Evolutionary conservation across 192 early-diverging fungal genomes (phyloP).

Genomic region (Phycomyces blakesleeanus): DNA sequence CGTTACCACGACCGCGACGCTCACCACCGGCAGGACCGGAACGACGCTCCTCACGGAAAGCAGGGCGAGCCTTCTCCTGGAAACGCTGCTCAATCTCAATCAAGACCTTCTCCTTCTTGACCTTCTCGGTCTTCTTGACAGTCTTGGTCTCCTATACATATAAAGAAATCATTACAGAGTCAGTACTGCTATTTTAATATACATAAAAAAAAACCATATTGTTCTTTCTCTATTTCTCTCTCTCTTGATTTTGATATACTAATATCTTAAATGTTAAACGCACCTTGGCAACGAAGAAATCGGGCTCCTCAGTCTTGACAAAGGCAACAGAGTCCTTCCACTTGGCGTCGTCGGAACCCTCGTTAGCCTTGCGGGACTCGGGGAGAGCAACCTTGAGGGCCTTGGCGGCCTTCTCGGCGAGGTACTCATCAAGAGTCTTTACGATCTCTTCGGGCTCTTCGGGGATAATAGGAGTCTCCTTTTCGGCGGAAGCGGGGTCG

Average conservation of each 20-base stretch:
- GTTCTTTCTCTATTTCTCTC: too few species aligned
- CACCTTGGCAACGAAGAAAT: slow-evolving; percentile 73
- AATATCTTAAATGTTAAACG: too few species aligned
- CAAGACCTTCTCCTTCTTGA: slow-evolving; percentile 68
- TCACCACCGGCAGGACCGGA: slow-evolving; percentile 37
- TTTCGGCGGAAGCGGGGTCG: slow-evolving; percentile 35
- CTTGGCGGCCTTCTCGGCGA: slow-evolving; percentile 69
- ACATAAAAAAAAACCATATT: too few species aligned
- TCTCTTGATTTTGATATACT: too few species aligned
- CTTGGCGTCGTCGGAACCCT: slow-evolving; percentile 77
- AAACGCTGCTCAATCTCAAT: slow-evolving; percentile 82
- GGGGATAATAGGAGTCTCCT: slow-evolving; percentile 39
- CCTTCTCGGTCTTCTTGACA: slow-evolving; percentile 49
- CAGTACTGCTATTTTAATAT: too few species aligned
- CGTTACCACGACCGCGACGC: slow-evolving; percentile 39
- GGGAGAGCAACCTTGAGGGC: slow-evolving; percentile 53
- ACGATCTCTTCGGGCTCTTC: slow-evolving; percentile 74
- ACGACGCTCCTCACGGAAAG: slow-evolving; percentile 51
- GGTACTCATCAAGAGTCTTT: slow-evolving; percentile 87
- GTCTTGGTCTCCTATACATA: slow-evolving; percentile 30
- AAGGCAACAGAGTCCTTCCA: slow-evolving; percentile 78
- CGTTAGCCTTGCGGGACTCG: slow-evolving; percentile 78
- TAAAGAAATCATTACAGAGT: too few species aligned
- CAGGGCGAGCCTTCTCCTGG: slow-evolving; percentile 62
- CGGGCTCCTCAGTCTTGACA: slow-evolving; percentile 68